Evolutionary conservation across 352 stramenopile species (phyloP), one percentile per base, ranked within the genome.

Genomic region (Globisporangium canariense): DNA sequence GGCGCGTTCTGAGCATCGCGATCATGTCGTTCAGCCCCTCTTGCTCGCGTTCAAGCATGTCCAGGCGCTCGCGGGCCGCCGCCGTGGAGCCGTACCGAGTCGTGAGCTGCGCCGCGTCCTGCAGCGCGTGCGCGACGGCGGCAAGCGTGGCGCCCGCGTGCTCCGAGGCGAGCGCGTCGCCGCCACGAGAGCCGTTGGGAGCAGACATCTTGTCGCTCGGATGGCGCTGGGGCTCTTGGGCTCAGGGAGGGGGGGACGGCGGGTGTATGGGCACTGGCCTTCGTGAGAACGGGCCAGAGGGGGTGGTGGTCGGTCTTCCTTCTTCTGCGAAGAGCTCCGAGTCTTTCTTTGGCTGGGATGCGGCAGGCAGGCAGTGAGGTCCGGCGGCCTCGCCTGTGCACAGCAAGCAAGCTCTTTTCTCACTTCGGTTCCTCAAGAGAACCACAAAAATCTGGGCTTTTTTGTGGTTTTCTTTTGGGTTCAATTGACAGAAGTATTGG

Each of bases 101-200:
- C 30, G 70, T 64, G 36, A 81, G 70, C 60, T 68, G 64, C 58
- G 76, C 74, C n/a, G 73, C 71, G 57, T 81, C 74, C 49, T 67
- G 68, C 55, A 78, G 54, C 50, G 74, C 55, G 28, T 68, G 46
- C 46, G 67, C 52, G 45, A 81, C 61, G 28, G 52, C 56, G 18
- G 69, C 38, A 28, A 78, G 28, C 52, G 66, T 59, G 14, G 34
- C 40, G 5, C 40, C 36, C 20, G 47, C 10, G 10, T 60, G 34
- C 41, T 60, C 55, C 0, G 38, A 11, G 38, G 52, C 28, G 11
- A 40, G 2, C 9, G 28, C 18, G 14, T 38, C 56, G 57, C 57
- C 43, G 18, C 57, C 46, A 20, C 40, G 55, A 22, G 55, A 36
- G 57, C 43, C 52, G n/a, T 22, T 62, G 30, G 38, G 57, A 18